Evolutionary conservation across 106 monocot genomes (phyloP), one percentile per base, ranked within the genome.

Genomic region (Dioscorea dumetorum): DNA sequence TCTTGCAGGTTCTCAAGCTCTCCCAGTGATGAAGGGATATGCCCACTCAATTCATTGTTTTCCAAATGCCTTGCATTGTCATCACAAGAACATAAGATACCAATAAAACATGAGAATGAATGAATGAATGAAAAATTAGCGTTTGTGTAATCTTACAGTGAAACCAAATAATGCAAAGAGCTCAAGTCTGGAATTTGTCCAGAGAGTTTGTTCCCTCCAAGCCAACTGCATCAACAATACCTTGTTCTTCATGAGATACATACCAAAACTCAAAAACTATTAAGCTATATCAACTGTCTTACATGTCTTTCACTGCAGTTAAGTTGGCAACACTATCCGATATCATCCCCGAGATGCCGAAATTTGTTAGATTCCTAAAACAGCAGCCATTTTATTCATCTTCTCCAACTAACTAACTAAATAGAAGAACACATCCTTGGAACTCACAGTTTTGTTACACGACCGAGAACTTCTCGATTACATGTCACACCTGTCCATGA

Each of bases 101-200:
- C 17, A 63, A 14, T 33, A 18, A 33, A n/a, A 16, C 20, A 33
- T 51, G 19, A 22, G 33, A n/a, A 1, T 32, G 48, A 34, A 16
- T 72, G 56, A 73, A 73, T 57, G 22, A 48, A 60, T n/a, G n/a
- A 61, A 57, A 14, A 68, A 62, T 31, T 41, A 0, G 19, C 22
- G 14, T 11, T 19, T 35, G 0, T 62, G 35, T 62, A 57, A 61
- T 53, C 83, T 91, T 91, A 91, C 91, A 91, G 56, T 12, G 50
- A 77, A 34, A 51, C 49, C 53, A 91, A 67, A 22, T 65, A 62
- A 34, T 78, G 79, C 51, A 91, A 41, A 60, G 74, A 63, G 56
- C 78, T 62, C 74, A 91, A 69, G 50, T 91, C 72, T 75, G 91
- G 91, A 63, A 91, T 91, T 14, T 59, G 10, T 58, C 91, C 91